Base-by-base conservation (phyloP, 2,329 filamentous ascomycete species). In the Botrytis deweyae region DNA sequence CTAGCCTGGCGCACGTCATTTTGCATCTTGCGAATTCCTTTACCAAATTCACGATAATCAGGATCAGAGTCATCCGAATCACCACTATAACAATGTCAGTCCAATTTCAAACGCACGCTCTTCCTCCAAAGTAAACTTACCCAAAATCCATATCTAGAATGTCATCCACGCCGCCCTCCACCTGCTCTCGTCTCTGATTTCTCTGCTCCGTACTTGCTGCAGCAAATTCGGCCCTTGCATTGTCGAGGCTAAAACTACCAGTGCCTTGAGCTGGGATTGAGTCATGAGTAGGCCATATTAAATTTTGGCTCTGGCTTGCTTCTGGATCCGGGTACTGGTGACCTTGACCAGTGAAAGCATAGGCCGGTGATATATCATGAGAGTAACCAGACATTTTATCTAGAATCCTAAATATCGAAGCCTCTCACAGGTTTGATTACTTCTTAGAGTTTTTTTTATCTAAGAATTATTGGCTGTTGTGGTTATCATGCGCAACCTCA, bases 41-140 rank as follows among this genome's bases (percentile, higher is more conserved):
- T 81, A 69, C 81, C 80, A 25, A 84, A 81, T 68, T 84, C 82
- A 18, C 81, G 81, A 65, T 83, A 82, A 74, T 85, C 84, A 14
- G 84, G 84, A 76, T 85, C 83, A 29, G 80, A 82, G 68, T 84
- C 82, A 55, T 61, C 72, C 72, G 36, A 65, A 49, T 69, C 75
- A 75, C 42, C 29, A 61, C 36, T 68, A 64, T 4, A 62, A 71
- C 36, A 74, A 49, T 29, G 65, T 55, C 36, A 64, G 55, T 29
- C 14, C 4, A 25, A 29, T 64, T 22, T 42, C 18, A 8, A 22
- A 59, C 36, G 42, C 29, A 33, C 0, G 4, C 6, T 16, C 3
- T 42, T 16, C 33, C 0, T n/a, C 49, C n/a, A 29, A 59, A 22
- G 29, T 36, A 16, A 52, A 64, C 66, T 59, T 49, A 59, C 70